phyloP scores from a whole-genome alignment of 768 basidiomycete genomes.

The Pisolithus marmoratus region DNA sequence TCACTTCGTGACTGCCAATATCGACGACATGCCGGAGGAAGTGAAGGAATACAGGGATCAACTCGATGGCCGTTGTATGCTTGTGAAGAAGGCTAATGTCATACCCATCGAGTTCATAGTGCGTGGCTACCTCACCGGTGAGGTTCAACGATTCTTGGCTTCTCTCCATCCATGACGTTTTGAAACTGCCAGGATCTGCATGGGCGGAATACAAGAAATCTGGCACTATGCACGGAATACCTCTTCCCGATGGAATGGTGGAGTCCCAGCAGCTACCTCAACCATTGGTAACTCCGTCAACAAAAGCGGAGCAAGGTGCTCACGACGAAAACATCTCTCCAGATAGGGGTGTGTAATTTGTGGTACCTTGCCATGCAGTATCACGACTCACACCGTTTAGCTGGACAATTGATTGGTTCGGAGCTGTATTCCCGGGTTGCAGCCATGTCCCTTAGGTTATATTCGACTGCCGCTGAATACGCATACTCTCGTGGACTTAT shows the following conservation, averaged over 20 bases:
- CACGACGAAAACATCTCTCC: constrained; percentile 97
- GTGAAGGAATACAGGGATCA: constrained; percentile 69
- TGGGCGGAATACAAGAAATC: constrained; percentile 91
- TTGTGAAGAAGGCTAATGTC: constrained; percentile 84
- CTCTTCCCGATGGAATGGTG: constrained; percentile 64
- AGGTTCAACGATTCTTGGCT: constrained; percentile 10
- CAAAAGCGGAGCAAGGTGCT: constrained; percentile 89
- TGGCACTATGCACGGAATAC: constrained; percentile 84
- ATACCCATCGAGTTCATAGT: constrained; percentile 94
- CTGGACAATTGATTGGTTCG: constrained; percentile 59
- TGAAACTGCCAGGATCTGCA: constrained; percentile 65
- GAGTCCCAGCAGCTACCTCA: constrained; percentile 80
- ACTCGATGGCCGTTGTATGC: constrained; percentile 83
- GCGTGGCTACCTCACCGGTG: constrained; percentile 93
- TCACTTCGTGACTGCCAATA: constrained; percentile 75
- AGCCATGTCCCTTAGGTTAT: constrained; percentile 55
- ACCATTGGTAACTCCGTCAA: constrained; percentile 93
- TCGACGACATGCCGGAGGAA: constrained; percentile 79
- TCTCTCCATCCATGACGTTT: not conserved
- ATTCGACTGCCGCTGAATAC: constrained; percentile 68
- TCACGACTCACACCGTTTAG: constrained; percentile 29
- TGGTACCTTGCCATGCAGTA: not conserved
- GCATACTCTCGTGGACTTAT: constrained; percentile 77
- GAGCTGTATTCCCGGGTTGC: constrained; percentile 60
- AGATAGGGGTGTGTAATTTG: constrained; percentile 49